These are phyloP conservation scores for Agrostemma githago DNA, from an alignment of 148 eudicot genomes.

Conservation along the genomic window DNA sequence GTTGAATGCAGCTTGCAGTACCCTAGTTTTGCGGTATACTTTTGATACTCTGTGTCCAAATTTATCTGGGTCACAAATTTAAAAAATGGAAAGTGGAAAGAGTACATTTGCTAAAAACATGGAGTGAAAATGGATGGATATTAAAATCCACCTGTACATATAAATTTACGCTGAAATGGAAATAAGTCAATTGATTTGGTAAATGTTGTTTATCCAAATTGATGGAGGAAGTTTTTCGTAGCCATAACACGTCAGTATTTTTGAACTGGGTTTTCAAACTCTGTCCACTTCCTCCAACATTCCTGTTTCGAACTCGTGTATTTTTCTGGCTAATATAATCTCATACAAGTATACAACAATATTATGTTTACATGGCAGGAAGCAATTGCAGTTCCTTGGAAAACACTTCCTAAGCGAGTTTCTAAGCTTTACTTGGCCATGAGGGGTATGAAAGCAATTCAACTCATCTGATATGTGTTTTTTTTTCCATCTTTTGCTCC, in stretches of 20 bases:
- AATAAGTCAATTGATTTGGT: not conserved
- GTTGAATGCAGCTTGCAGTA: constrained; percentile 55
- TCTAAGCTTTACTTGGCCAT: constrained; percentile 82
- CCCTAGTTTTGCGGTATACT: constrained; percentile 85
- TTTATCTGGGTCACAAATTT: not conserved
- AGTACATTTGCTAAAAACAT: not conserved
- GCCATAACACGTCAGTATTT: not conserved
- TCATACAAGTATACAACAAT: not conserved
- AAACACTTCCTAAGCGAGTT: constrained; percentile 59
- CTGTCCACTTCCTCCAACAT: not conserved
- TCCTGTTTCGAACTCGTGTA: not conserved
- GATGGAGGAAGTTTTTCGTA: not conserved
- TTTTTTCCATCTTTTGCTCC: not conserved
- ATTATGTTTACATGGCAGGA: constrained; percentile 42
- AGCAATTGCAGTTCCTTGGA: constrained; percentile 79
- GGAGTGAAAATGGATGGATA: not conserved
- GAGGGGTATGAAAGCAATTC: constrained; percentile 54
- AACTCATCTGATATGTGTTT: constrained; percentile 2
- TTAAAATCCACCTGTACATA: too few species aligned
- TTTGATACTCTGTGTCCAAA: not conserved
- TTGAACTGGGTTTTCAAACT: not conserved
- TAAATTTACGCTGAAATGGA: not conserved
- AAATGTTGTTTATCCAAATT: not conserved
- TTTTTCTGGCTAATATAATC: not conserved
- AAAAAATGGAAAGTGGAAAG: not conserved